These are phyloP conservation scores for Cordyceps tenuipes DNA, from an alignment of 2,329 filamentous ascomycete species.

Conservation along the genomic window DNA sequence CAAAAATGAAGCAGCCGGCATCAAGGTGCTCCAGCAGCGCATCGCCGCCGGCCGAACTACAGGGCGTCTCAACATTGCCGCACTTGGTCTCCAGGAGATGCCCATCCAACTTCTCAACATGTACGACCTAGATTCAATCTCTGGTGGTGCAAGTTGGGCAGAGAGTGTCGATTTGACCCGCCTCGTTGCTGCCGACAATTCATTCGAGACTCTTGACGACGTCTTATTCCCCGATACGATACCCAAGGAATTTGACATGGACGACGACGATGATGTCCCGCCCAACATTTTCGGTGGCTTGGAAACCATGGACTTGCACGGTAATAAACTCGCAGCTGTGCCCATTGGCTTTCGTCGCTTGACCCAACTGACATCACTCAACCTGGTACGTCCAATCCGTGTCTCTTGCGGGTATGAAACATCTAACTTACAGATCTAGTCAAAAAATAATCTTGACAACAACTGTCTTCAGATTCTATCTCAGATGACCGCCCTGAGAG, in stretches of 20 bases:
- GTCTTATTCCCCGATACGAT: slow-evolving; percentile 68
- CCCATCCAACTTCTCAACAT: slow-evolving; percentile 79
- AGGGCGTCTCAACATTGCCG: slow-evolving; percentile 81
- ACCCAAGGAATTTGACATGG: slow-evolving; percentile 40
- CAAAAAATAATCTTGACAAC: slow-evolving; percentile 72
- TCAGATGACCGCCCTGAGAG: slow-evolving; percentile 63
- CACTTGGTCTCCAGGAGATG: slow-evolving; percentile 69
- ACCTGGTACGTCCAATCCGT: slow-evolving; percentile 38
- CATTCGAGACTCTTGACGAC: slow-evolving; percentile 66
- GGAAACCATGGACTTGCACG: slow-evolving; percentile 76
- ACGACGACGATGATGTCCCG: slow-evolving; percentile 54
- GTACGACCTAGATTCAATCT: slow-evolving; percentile 70
- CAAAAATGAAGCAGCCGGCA: slow-evolving; percentile 47
- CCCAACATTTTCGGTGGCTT: slow-evolving; percentile 75
- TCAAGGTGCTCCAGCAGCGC: slow-evolving; percentile 64
- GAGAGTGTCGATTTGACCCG: slow-evolving; percentile 82
- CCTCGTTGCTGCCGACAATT: slow-evolving; percentile 84
- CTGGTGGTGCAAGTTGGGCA: slow-evolving; percentile 66
- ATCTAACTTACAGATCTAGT: slow-evolving; percentile 21
- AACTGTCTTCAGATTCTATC: slow-evolving; percentile 63
- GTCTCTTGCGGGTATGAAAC: neutral
- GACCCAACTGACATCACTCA: slow-evolving; percentile 67
- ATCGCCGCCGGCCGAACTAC: slow-evolving; percentile 65
- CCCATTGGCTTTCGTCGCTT: slow-evolving; percentile 70
- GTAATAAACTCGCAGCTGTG: slow-evolving; percentile 65